Conservation (phyloP, 345 rosid species). For the Citrus inodora region DNA sequence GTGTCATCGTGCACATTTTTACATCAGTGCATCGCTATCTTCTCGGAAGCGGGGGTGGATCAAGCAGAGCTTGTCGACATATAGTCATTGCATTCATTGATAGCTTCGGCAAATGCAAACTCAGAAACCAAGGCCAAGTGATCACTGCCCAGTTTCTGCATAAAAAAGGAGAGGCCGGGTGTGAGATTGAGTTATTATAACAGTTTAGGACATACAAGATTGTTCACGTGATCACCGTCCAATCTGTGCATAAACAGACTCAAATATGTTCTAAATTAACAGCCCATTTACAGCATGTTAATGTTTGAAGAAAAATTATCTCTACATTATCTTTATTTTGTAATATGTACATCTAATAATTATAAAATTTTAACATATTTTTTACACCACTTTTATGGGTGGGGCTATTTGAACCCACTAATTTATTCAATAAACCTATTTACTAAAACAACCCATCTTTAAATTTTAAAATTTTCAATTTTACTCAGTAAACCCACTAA, state of each 20-base stretch:
- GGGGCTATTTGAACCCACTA: too few relatives aligned
- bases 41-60: background rate
- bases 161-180: background rate
- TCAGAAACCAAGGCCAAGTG: slow-evolving; percentile 81
- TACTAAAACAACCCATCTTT: too few relatives aligned
- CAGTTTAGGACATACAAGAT: background rate
- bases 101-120: slow-evolving; percentile 40
- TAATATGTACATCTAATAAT: rapidly evolving
- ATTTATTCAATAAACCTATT: too few relatives aligned
- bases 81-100: background rate
- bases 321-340: too few relatives aligned
- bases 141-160: slow-evolving; percentile 74
- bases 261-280: background rate
- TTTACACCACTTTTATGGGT: too few relatives aligned
- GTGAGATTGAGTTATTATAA: background rate
- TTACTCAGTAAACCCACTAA: too few relatives aligned
- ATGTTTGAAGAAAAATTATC: background rate
- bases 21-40: background rate
- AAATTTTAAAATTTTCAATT: too few relatives aligned
- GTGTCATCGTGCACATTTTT: background rate
- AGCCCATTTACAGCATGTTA: background rate
- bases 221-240: background rate
- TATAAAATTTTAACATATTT: too few relatives aligned
- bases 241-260: background rate
- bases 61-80: background rate